Conservation (phyloP, 1,284 basidiomycete species). For the Rhizoctonia solani region DNA sequence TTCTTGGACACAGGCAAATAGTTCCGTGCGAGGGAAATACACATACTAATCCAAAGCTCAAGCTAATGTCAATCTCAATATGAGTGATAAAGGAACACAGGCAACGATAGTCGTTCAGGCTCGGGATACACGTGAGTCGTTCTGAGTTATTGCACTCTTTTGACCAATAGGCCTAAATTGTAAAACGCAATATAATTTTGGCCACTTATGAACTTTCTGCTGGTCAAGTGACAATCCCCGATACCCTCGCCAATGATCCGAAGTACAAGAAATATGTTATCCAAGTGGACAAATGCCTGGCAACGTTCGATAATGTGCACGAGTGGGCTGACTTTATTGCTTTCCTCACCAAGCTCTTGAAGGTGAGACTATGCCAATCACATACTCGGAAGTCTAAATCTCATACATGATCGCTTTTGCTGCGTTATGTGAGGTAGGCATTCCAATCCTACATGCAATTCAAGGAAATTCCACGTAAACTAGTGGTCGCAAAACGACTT, state of each 20-base stretch:
- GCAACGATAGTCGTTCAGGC: conserved; percentile 15
- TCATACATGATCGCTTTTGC: background rate
- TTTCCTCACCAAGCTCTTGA: conserved; percentile 92
- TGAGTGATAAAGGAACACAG: conserved; percentile 6
- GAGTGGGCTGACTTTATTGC: conserved; percentile 99
- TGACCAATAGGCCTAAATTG: background rate
- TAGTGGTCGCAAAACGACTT: conserved; percentile 92
- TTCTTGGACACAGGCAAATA: background rate
- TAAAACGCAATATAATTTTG: background rate
- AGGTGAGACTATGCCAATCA: conserved; percentile 56
- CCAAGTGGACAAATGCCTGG: conserved; percentile 89
- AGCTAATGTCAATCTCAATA: background rate
- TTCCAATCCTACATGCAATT: conserved; percentile 91
- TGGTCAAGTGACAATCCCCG: conserved; percentile 8
- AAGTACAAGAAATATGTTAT: conserved; percentile 95
- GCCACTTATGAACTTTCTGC: background rate
- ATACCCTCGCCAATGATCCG: conserved; percentile 58
- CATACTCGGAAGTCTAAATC: background rate
- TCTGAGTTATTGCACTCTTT: background rate
- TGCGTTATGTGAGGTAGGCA: conserved; percentile 59
- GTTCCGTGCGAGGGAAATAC: background rate
- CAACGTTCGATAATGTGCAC: conserved; percentile 93
- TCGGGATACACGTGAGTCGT: conserved; percentile 25
- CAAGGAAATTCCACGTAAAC: conserved; percentile 93
- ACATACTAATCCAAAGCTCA: background rate